Base-by-base conservation (phyloP, 106 monocot species). In the Phalaenopsis equestris region DNA sequence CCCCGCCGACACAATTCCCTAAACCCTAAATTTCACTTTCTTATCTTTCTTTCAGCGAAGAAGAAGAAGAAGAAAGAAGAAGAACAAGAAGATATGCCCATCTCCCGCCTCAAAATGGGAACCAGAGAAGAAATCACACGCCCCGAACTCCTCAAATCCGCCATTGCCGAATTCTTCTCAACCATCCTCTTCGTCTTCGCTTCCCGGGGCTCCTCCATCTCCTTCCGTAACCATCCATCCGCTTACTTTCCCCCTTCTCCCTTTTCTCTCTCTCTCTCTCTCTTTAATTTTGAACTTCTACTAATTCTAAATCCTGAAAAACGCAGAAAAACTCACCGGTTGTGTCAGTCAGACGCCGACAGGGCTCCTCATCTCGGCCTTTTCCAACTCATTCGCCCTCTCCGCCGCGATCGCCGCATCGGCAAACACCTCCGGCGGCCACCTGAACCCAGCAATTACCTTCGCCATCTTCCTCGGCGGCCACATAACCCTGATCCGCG, bases 171-270 rank as follows among this genome's bases (percentile, higher is more conserved):
- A 82, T 87, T 87, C 84, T 79, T 87, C 55, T 84, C 68, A 55
- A 87, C 84, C 45, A 56, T 87, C 70, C 81, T 87, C 82, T 87
- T 87, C 57, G 87, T 84, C 68, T 87, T 87, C 56, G 87, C 87
- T 46, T 84, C 84, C 76, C 82, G 83, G 39, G 87, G 87, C 81
- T 52, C 52, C 10, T 52, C 52, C 12, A 14, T 52, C 52, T 52
- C 52, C 52, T 12, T 52, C 12, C 52, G 52, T 52, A 52, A 52
- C 14, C 52, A 52, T 12, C 52, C 52, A 12, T 52, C 52, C n/a
- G n/a, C n/a, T n/a, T n/a, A n/a, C n/a, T n/a, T n/a, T n/a, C n/a
- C n/a, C n/a, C n/a, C n/a, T n/a, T n/a, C n/a, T n/a, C n/a, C 52
- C 52, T 1, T 52, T 43, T 52, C 12, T 12, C 14, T 12, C 52